A percentile compares a stretch with the other conserved stretches of the same genome.
Conservation (phyloP, 2,329 filamentous ascomycete species). For the Arthrobotrys sinensis region DNA sequence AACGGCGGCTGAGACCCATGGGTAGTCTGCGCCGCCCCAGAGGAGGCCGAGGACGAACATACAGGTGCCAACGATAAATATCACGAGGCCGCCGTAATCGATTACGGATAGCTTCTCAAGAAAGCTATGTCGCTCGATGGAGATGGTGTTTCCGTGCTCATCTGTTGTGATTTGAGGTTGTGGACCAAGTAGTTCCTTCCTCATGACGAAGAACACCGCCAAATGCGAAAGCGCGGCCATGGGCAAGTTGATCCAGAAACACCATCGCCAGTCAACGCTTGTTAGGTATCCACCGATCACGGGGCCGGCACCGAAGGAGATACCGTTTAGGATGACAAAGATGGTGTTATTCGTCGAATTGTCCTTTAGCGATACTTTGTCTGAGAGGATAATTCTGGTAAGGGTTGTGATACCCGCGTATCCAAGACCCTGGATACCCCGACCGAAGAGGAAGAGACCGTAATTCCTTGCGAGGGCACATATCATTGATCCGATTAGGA, state of each 20-base stretch:
- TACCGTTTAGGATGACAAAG: conserved; percentile 75
- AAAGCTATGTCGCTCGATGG: conserved; percentile 65
- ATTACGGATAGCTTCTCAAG: conserved; percentile 71
- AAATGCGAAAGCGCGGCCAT: conserved; percentile 72
- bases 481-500: conserved; percentile 75
- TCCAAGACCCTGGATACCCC: conserved; percentile 76
- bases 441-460: conserved; percentile 75
- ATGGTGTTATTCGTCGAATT: conserved; percentile 76
- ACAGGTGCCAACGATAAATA: conserved; percentile 73
- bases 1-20: conserved; percentile 71
- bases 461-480: conserved; percentile 75
- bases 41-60: conserved; percentile 73
- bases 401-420: conserved; percentile 76
- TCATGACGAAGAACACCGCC: conserved; percentile 73
- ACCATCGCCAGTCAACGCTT: conserved; percentile 75
- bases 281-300: conserved; percentile 73
- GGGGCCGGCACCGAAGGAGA: conserved; percentile 76
- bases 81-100: conserved; percentile 73
- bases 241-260: conserved; percentile 77
- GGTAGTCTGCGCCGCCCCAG: conserved; percentile 73
- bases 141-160: conserved; percentile 67
- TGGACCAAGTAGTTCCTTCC: conserved; percentile 74
- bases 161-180: conserved; percentile 70
- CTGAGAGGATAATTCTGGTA: conserved; percentile 76
- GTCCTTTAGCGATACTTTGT: conserved; percentile 75